Base-by-base conservation (phyloP, 1,139 yeast species). In the Geotrichum armillariae region DNA sequence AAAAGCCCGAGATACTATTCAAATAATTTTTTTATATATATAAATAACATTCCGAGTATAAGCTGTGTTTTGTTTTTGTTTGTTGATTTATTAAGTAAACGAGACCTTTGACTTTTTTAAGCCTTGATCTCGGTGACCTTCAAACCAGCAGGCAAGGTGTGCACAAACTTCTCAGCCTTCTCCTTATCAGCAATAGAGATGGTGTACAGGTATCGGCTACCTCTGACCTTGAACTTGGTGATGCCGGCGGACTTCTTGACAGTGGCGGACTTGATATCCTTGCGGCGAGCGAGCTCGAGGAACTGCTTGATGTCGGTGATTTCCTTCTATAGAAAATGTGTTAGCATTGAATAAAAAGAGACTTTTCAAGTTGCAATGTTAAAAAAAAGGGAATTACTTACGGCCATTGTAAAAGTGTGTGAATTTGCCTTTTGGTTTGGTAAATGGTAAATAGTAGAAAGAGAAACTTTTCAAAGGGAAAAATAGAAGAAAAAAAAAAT, bases 151-250 rank as follows among this genome's bases (percentile, higher is more conserved):
- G 98, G 97, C 73, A 93, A 83, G 70, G 98, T 87, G 82, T 93
- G 97, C 73, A 88, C 87, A 78, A 93, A 83, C 83, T 93, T 94
- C 85, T 88, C 86, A 70, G 98, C 99, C 84, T 90, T 91, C 75
- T 90, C 87, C 72, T 91, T 88, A 76, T 94, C 99, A 79, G 87
- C 83, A 70, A 93, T 93, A 67, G 87, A 87, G 76, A 93, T 83
- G 69, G 99, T 93, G 89, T 93, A 93, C 72, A 89, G 85, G 82
- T 87, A 77, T 76, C 81, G 88, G 64, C 96, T 71, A 75, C 97
- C 96, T 83, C 99, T 89, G 72, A 93, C 90, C 89, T 94, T 93
- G 93, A 93, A 93, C 80, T 93, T 93, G 81, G 97, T 90, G 78
- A 86, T 91, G 78, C 85, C 85, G 82, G 82, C 79, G 75, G 95